phyloP scores from a whole-genome alignment of 139 green algal genomes.

The Spirogloea muscicola region DNA sequence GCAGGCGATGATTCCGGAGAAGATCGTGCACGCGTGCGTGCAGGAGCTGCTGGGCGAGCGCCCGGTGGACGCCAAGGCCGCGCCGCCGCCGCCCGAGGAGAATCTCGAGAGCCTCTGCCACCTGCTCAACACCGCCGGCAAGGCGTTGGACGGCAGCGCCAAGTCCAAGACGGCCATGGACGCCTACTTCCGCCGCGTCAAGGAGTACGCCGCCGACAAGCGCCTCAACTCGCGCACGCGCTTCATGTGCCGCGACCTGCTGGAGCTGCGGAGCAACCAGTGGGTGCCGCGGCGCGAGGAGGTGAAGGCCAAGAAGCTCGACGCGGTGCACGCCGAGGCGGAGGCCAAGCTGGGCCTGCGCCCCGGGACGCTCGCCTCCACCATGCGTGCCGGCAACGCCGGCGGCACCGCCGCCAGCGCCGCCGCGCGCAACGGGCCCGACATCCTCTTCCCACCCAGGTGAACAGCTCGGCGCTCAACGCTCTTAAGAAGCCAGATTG shows the following conservation, averaged over 20 bases:
- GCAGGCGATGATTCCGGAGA: conserved; percentile 92
- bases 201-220: background rate
- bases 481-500: no score
- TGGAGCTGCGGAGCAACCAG: conserved; percentile 51
- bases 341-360: conserved; percentile 40
- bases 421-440: background rate
- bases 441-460: conserved; percentile 14
- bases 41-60: conserved; percentile 51
- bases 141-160: conserved; percentile 30
- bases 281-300: conserved; percentile 53
- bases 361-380: conserved; percentile 6
- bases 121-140: conserved; percentile 74
- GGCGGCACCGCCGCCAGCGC: background rate
- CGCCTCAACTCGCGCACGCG: conserved; percentile 43
- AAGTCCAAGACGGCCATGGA: conserved; percentile 29
- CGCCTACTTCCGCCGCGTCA: conserved; percentile 33
- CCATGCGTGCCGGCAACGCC: background rate
- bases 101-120: conserved; percentile 96
- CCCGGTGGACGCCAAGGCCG: conserved; percentile 39
- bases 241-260: conserved; percentile 55
- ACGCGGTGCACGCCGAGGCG: conserved; percentile 52
- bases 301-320: conserved; percentile 54
- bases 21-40: conserved; percentile 95
- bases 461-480: background rate
- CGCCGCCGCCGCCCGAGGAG: conserved; percentile 80